These are phyloP conservation scores for Ophiostoma perfectum DNA, from an alignment of 2,329 filamentous ascomycete genomes.

Conservation along the genomic window DNA sequence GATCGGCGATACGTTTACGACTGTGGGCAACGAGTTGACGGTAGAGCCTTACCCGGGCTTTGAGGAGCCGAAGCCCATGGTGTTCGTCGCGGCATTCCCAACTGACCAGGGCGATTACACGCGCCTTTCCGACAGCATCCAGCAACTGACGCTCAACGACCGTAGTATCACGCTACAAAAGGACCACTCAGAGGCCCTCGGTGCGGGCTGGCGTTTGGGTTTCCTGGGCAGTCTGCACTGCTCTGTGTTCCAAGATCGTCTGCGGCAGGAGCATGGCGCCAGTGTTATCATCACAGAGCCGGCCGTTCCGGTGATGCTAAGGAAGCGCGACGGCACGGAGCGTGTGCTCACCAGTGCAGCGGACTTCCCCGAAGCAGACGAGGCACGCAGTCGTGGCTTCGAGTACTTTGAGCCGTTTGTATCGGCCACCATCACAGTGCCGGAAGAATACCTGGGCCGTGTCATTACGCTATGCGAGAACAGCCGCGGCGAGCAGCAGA, in stretches of 20 bases:
- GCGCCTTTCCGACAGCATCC: conserved; percentile 87
- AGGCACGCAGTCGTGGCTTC: conserved; percentile 41
- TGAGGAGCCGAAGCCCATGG: conserved; percentile 97
- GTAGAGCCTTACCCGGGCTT: conserved; percentile 86
- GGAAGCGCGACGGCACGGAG: conserved; percentile 72
- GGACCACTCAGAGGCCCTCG: conserved; percentile 87
- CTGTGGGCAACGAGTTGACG: conserved; percentile 64
- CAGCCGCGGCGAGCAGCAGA: conserved; percentile 81
- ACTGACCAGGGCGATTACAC: conserved; percentile 84
- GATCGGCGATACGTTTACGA: conserved; percentile 91
- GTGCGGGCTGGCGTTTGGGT: conserved; percentile 87
- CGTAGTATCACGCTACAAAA: conserved; percentile 90
- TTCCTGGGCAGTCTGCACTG: conserved; percentile 97
- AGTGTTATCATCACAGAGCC: conserved; percentile 96
- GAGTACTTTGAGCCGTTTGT: conserved; percentile 60
- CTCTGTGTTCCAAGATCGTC: conserved; percentile 95
- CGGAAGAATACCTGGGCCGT: conserved; percentile 87
- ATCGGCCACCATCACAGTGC: conserved; percentile 77
- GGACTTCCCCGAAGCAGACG: conserved; percentile 69
- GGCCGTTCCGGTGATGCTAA: conserved; percentile 83
- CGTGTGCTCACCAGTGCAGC: conserved; percentile 78
- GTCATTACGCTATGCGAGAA: conserved; percentile 92
- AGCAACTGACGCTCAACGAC: conserved; percentile 89
- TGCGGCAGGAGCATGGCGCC: conserved; percentile 88
- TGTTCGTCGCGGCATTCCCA: conserved; percentile 95